Conservation (phyloP, 257 asterid genomes). For the Primulina eburnea region DNA sequence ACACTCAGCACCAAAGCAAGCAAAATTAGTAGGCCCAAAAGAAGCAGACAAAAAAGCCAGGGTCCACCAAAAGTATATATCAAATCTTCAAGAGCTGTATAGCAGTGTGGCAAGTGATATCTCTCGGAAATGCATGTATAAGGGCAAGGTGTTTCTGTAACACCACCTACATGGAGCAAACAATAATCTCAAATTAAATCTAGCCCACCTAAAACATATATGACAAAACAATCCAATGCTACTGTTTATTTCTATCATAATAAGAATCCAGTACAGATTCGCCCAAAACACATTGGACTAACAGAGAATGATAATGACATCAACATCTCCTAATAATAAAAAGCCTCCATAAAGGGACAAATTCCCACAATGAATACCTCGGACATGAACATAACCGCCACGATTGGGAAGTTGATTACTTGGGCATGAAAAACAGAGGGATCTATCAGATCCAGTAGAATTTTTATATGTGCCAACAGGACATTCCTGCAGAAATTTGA, state of each 20-base stretch:
- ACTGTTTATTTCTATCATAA: not conserved
- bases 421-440: constrained; percentile 86
- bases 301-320: constrained; percentile 16
- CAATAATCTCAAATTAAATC: constrained; percentile 11
- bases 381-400: constrained; percentile 62
- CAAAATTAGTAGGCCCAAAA: constrained; percentile 78
- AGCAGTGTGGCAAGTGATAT: constrained; percentile 96
- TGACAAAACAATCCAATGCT: constrained; percentile 9
- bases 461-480: constrained; percentile 91
- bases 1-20: constrained; percentile 93
- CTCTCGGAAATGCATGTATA: constrained; percentile 83
- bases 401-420: constrained; percentile 77
- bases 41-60: constrained; percentile 95
- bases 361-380: constrained; percentile 57
- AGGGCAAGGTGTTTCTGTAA: constrained; percentile 92
- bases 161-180: constrained; percentile 68
- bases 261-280: not conserved
- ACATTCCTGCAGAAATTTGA: constrained; percentile 65
- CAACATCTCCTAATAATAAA: constrained; percentile 4
- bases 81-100: constrained; percentile 95
- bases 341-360: constrained; percentile 12
- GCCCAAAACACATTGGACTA: not conserved
- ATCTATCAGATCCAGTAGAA: constrained; percentile 79
- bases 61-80: constrained; percentile 99
- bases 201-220: constrained; percentile 12